Evolutionary conservation across 768 basidiomycete species (phyloP).

Genomic region (Trametes meyenii): DNA sequence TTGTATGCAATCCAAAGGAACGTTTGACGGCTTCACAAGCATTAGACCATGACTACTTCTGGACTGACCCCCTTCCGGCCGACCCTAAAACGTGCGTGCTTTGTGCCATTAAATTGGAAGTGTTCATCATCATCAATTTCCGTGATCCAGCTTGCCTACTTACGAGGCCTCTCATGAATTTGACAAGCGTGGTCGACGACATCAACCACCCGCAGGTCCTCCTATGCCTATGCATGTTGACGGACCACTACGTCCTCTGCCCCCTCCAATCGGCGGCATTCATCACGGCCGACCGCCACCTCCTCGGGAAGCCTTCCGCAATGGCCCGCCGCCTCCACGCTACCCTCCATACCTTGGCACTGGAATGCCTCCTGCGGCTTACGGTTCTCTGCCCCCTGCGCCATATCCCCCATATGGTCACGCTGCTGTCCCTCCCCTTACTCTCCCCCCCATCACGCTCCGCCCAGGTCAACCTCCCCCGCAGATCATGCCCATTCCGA

Average conservation of each 20-base stretch:
- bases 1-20: constrained; percentile 81
- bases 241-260: constrained; percentile 27
- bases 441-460: constrained; percentile 24
- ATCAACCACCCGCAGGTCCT: constrained; percentile 33
- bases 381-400: constrained; percentile 13
- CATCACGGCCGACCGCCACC: constrained; percentile 39
- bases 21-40: constrained; percentile 86
- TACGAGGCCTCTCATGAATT: constrained; percentile 88
- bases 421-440: constrained; percentile 11
- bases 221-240: constrained; percentile 26
- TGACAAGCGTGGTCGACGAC: constrained; percentile 69
- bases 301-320: constrained; percentile 39
- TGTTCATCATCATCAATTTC: not conserved
- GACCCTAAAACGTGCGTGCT: constrained; percentile 74
- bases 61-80: constrained; percentile 86
- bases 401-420: constrained; percentile 12
- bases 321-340: constrained; percentile 29
- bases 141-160: constrained; percentile 55
- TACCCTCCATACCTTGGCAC: constrained; percentile 16
- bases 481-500: constrained; percentile 10
- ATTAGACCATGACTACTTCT: constrained; percentile 93
- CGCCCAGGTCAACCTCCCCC: constrained; percentile 29
- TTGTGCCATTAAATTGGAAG: not conserved
- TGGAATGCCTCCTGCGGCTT: constrained; percentile 13
- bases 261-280: constrained; percentile 27